Evolutionary conservation across 257 asterid species (phyloP), one percentile per base, ranked within the genome.

Genomic region (Echites panduratus): DNA sequence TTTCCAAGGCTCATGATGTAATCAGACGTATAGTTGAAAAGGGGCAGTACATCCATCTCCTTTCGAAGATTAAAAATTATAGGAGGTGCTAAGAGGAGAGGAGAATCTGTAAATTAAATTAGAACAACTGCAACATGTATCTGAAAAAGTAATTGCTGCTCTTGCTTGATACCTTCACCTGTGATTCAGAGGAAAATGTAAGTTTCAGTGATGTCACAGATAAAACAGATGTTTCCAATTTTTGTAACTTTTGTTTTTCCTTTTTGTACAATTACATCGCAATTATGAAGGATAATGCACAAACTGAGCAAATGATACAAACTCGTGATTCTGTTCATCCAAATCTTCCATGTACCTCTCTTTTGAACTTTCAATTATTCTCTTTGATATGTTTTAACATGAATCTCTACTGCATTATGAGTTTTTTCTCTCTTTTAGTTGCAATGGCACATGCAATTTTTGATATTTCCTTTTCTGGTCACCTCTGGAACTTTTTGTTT

Each of bases 1-100:
- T 88, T 73, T 68, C 83, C 38, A 81, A 89, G 80, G 99, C 99
- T 74, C 96, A 90, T 69, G 92, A 83, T 61, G 83, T 90, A 56
- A 83, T 95, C 69, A 84, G 86, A 66, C 87, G 84, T 74, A 88
- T 95, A 96, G 88, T 89, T 82, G 98, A 90, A 75, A 90, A 92
- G 76, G 98, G 99, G 43, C 84, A 74, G 70, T 90, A 88, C 73
- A 64, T 76, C 69, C 93, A 88, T 85, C 89, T 92, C 76, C 80
- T 87, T 74, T 62, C 95, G 13, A 95, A 86, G 79, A 85, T 92
- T 74, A 87, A 79, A 86, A 84, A 85, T 73, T 89, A 87, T 70
- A 83, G 90, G 75, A 86, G 95, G 87, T 87, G 89, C 77, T 90
- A 75, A 81, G 76, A 58, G 72, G 41, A 45, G 68, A n/a, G n/a